phyloP scores from a whole-genome alignment of 768 basidiomycete species.

The Mycena indigotica region DNA sequence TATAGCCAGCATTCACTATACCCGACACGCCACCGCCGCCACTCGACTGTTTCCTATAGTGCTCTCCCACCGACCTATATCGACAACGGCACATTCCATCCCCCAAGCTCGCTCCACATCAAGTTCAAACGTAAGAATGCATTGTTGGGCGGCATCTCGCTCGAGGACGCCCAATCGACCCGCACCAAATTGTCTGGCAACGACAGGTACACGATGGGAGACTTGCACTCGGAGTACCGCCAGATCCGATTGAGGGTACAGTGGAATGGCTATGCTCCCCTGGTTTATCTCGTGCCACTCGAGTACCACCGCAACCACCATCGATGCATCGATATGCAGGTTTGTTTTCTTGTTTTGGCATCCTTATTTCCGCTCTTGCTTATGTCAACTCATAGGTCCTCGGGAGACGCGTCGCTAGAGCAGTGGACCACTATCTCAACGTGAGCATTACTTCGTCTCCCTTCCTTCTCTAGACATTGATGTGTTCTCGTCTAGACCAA shows the following conservation, averaged over 20 bases:
- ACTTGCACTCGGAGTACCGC: constrained; percentile 64
- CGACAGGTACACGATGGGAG: constrained; percentile 63
- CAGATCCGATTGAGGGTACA: constrained; percentile 64
- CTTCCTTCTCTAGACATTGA: neutral
- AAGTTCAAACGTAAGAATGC: constrained; percentile 78
- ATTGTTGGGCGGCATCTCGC: constrained; percentile 62
- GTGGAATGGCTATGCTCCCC: constrained; percentile 72
- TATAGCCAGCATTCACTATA: constrained; percentile 23
- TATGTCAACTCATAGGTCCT: no score
- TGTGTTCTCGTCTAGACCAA: constrained; percentile 52
- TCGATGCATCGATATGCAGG: constrained; percentile 63
- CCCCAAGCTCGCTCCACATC: constrained; percentile 52
- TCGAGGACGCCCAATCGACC: constrained; percentile 66
- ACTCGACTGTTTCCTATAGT: constrained; percentile 52
- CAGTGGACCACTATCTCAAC: constrained; percentile 76
- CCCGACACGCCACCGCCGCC: constrained; percentile 46
- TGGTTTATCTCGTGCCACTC: constrained; percentile 76
- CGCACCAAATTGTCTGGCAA: constrained; percentile 61
- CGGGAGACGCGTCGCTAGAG: constrained; percentile 67
- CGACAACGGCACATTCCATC: constrained; percentile 47
- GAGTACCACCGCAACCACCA: constrained; percentile 65
- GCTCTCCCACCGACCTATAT: constrained; percentile 38
- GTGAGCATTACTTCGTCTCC: constrained; percentile 34
- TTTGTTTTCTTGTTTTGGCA: no score
- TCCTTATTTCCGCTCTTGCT: no score